Evolutionary conservation across 495 filamentous ascomycete species (phyloP).

Genomic region (Aspergillus campestris): DNA sequence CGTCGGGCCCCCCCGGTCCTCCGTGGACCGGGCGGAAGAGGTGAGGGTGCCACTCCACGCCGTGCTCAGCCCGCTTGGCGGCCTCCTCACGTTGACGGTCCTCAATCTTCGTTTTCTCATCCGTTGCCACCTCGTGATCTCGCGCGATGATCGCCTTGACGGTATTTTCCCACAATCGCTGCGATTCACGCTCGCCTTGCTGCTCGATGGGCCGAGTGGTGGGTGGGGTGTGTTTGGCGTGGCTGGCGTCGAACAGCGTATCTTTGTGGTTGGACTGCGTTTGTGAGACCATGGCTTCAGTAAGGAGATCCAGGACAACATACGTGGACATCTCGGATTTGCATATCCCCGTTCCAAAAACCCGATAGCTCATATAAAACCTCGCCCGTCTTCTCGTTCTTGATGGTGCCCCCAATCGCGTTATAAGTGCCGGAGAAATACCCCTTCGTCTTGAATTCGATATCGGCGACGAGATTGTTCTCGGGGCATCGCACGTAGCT

Average conservation of each 20-base stretch:
- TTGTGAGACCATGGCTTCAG: slow-evolving; percentile 3
- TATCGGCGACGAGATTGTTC: slow-evolving; percentile 73
- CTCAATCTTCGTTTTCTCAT: slow-evolving; percentile 92
- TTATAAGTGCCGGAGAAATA: slow-evolving; percentile 97
- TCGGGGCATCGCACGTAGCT: slow-evolving; percentile 92
- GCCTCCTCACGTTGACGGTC: slow-evolving; percentile 86
- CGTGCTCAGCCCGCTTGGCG: slow-evolving; percentile 67
- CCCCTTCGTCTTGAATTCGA: slow-evolving; percentile 98
- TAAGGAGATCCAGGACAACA: slow-evolving; percentile 10
- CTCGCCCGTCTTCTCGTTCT: slow-evolving; percentile 79
- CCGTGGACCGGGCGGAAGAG: slow-evolving; percentile 72
- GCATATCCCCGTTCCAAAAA: slow-evolving; percentile 92
- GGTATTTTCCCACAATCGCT: slow-evolving; percentile 75
- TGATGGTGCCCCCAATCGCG: slow-evolving; percentile 87
- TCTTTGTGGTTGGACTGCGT: slow-evolving; percentile 76
- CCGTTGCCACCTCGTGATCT: slow-evolving; percentile 85
- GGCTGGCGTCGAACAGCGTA: slow-evolving; percentile 77
- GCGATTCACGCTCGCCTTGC: slow-evolving; percentile 86
- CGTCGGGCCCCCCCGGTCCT: slow-evolving; percentile 63
- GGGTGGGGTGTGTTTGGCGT: slow-evolving; percentile 66
- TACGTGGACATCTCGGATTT: slow-evolving; percentile 74
- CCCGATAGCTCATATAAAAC: slow-evolving; percentile 83
- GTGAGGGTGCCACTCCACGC: slow-evolving; percentile 80
- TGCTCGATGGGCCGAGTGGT: slow-evolving; percentile 70
- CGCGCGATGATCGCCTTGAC: slow-evolving; percentile 68